Evolutionary conservation across 2,329 filamentous ascomycete genomes (phyloP), one percentile per base, ranked within the genome.

Genomic region (Monosporascus cannonballus): DNA sequence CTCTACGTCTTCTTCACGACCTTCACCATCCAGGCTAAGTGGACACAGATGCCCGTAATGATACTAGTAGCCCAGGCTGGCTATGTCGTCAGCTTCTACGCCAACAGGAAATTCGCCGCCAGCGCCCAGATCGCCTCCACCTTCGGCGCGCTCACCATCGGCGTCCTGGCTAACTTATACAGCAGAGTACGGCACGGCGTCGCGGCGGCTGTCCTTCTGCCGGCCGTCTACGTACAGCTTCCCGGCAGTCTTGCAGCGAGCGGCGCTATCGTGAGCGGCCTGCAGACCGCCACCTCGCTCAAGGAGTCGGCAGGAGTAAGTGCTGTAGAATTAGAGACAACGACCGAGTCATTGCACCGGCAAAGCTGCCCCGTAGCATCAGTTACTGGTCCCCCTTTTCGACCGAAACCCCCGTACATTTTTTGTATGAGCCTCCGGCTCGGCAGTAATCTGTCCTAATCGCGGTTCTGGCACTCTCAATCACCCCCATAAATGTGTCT

Each of bases 21-120:
- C 47, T 73, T 91, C 52, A 83, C 92, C 66, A 92, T 92, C 66
- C 87, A 92, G 61, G 89, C 87, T 39, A 90, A 90, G 67, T 90
- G 84, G 81, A 87, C 84, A 59, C 89, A 94, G 66, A 82, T 86
- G 59, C 89, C 89, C 0, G 76, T 88, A 50, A 93, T 93, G 88
- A 71, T 89, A 2, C 39, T 85, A 47, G 89, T 94, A 51, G 82
- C 88, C 1, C 81, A 88, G 53, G 77, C 80, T 0, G 89, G 89
- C 3, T 93, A 91, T 65, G 70, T 89, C 3, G 85, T 90, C 60
- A 92, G 88, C 65, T 90, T 82, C 70, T 91, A 87, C 71, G 84
- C 81, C 47, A 79, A 81, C 17, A 73, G 78, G 24, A 81, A 77
- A 41, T 90, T 93, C 64, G 71, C 76, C 6, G 81, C 79, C 24